Evolutionary conservation across 2,329 filamentous ascomycete species (phyloP).

Genomic region (Xylaria multiplex): DNA sequence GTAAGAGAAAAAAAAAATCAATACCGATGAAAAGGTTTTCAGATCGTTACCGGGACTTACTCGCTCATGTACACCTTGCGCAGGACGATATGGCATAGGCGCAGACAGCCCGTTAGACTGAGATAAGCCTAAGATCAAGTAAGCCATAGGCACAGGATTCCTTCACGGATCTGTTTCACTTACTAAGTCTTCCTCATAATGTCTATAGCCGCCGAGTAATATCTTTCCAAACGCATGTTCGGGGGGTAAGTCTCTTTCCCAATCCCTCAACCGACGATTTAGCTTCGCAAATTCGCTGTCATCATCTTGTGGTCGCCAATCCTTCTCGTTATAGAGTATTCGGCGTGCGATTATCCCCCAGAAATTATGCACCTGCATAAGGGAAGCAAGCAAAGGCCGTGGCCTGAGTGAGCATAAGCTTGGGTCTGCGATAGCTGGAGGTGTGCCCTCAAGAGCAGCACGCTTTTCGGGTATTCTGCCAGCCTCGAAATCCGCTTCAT

Average conservation of each 20-base stretch:
- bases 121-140: slow-evolving; percentile 60
- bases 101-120: slow-evolving; percentile 64
- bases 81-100: slow-evolving; percentile 66
- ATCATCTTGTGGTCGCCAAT: slow-evolving; percentile 57
- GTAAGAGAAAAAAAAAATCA: neutral
- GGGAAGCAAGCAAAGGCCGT: slow-evolving; percentile 64
- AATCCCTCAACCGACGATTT: slow-evolving; percentile 55
- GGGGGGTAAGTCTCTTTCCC: slow-evolving; percentile 60
- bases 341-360: slow-evolving; percentile 64
- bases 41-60: slow-evolving; percentile 49
- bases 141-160: slow-evolving; percentile 13
- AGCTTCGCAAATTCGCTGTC: slow-evolving; percentile 60
- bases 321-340: slow-evolving; percentile 57
- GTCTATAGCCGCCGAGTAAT: slow-evolving; percentile 58
- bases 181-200: slow-evolving; percentile 61
- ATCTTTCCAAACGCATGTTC: slow-evolving; percentile 59
- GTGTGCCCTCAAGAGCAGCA: slow-evolving; percentile 64
- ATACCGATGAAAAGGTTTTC: neutral
- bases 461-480: slow-evolving; percentile 60
- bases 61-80: slow-evolving; percentile 64
- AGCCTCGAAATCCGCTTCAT: slow-evolving; percentile 62
- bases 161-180: slow-evolving; percentile 30
- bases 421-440: slow-evolving; percentile 59
- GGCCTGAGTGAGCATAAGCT: slow-evolving; percentile 54
- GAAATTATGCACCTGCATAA: slow-evolving; percentile 65